phyloP scores from a whole-genome alignment of 148 eudicot genomes.

The Rhododendron mucronatum region DNA sequence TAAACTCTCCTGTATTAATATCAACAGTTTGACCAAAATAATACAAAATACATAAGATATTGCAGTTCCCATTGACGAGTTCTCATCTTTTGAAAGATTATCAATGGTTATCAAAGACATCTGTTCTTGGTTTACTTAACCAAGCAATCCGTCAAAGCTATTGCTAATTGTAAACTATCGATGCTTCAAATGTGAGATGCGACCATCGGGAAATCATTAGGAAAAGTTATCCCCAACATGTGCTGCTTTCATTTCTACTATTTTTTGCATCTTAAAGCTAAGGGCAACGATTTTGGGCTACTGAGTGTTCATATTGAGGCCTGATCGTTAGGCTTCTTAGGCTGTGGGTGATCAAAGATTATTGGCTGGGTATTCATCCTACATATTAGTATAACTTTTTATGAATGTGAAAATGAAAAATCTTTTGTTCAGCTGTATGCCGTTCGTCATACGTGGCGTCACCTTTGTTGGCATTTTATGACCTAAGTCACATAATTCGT shows the following conservation, averaged over 20 bases:
- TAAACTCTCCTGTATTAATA: background rate
- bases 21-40: background rate
- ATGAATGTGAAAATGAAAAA: background rate
- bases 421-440: background rate
- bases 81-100: background rate
- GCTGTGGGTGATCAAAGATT: background rate
- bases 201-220: background rate
- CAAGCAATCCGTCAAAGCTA: background rate
- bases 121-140: background rate
- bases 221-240: background rate
- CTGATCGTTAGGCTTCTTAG: background rate
- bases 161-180: background rate
- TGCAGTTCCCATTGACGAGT: background rate
- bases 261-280: background rate
- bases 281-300: background rate
- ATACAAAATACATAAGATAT: background rate
- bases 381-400: no score
- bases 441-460: background rate
- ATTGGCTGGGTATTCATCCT: background rate
- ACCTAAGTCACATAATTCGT: background rate
- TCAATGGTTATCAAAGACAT: background rate
- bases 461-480: background rate
- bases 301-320: background rate
- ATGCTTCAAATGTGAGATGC: background rate
- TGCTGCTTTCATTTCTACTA: background rate